Evolutionary conservation across 2,329 filamentous ascomycete genomes (phyloP).

Genomic region (Fusarium multiceps): DNA sequence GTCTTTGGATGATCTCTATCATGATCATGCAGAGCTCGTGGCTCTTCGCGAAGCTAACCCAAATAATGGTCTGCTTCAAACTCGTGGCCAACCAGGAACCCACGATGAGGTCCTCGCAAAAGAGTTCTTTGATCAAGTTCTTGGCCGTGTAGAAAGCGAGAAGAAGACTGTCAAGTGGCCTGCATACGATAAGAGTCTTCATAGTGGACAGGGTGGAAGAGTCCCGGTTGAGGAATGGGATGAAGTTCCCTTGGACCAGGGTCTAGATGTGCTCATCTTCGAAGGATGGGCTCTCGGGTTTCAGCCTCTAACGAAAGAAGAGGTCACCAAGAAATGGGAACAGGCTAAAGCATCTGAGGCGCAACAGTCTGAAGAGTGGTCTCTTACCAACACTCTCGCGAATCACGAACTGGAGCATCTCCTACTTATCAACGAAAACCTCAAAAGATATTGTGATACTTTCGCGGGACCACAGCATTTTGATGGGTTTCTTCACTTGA

Average conservation of each 20-base stretch:
- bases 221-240: constrained; percentile 34
- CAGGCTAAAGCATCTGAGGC: constrained; percentile 3
- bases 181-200: constrained; percentile 41
- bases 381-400: constrained; percentile 27
- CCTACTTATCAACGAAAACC: constrained; percentile 38
- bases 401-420: constrained; percentile 35
- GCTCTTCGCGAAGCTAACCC: constrained; percentile 34
- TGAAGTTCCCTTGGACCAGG: constrained; percentile 11
- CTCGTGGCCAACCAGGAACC: constrained; percentile 40
- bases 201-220: constrained; percentile 38
- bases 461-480: constrained; percentile 39
- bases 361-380: constrained; percentile 10
- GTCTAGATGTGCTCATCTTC: constrained; percentile 41
- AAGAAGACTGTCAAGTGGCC: constrained; percentile 31
- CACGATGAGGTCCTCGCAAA: constrained; percentile 32
- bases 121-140: constrained; percentile 26
- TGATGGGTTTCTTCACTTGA: constrained; percentile 40
- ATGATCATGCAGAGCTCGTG: constrained; percentile 33
- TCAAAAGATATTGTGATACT: constrained; percentile 29
- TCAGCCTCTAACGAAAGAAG: constrained; percentile 22
- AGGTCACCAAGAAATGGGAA: constrained; percentile 35
- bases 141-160: not conserved
- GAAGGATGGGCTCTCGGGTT: constrained; percentile 45
- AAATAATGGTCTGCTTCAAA: constrained; percentile 33
- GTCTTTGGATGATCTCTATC: constrained; percentile 41